These are phyloP conservation scores for Linderniella brevidens DNA, from an alignment of 257 asterid species.

Conservation along the genomic window DNA sequence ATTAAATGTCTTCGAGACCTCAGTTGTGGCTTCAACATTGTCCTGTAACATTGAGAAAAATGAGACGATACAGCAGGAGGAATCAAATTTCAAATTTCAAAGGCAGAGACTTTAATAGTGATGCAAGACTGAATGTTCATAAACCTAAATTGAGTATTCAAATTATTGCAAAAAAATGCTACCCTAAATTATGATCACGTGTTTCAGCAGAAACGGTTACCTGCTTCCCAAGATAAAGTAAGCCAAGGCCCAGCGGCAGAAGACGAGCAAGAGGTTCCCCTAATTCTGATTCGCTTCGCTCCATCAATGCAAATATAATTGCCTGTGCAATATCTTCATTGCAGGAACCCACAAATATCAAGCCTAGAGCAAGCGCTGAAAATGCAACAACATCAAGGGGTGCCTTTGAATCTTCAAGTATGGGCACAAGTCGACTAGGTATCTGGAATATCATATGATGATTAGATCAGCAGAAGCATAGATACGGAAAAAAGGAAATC, in stretches of 20 bases:
- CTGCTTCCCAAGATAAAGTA: slow-evolving; percentile 94
- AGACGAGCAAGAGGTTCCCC: slow-evolving; percentile 79
- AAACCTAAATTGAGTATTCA: not conserved
- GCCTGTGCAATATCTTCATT: slow-evolving; percentile 88
- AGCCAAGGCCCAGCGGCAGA: slow-evolving; percentile 86
- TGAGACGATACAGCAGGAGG: slow-evolving; percentile 1
- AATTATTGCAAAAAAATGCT: too few species aligned
- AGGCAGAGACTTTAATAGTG: slow-evolving; percentile 8
- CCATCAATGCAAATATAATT: slow-evolving; percentile 74
- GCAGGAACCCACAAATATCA: slow-evolving; percentile 86
- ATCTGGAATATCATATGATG: slow-evolving; percentile 30
- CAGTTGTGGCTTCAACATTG: slow-evolving; percentile 77
- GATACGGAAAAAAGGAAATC: too few species aligned
- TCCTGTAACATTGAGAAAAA: slow-evolving; percentile 28
- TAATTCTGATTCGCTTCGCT: slow-evolving; percentile 68
- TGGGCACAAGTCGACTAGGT: slow-evolving; percentile 41
- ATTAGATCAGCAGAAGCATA: too few species aligned
- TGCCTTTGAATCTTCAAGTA: slow-evolving; percentile 58
- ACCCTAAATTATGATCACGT: too few species aligned
- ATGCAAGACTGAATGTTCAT: slow-evolving; percentile 9
- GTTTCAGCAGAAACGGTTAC: slow-evolving; percentile 18
- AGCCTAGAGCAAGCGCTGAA: slow-evolving; percentile 77
- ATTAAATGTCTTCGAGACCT: slow-evolving; percentile 72
- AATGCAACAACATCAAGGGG: slow-evolving; percentile 85
- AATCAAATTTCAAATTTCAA: slow-evolving; percentile 6